Evolutionary conservation across 2,329 filamentous ascomycete species (phyloP).

Genomic region (Magnaporthiopsis rhizophila): DNA sequence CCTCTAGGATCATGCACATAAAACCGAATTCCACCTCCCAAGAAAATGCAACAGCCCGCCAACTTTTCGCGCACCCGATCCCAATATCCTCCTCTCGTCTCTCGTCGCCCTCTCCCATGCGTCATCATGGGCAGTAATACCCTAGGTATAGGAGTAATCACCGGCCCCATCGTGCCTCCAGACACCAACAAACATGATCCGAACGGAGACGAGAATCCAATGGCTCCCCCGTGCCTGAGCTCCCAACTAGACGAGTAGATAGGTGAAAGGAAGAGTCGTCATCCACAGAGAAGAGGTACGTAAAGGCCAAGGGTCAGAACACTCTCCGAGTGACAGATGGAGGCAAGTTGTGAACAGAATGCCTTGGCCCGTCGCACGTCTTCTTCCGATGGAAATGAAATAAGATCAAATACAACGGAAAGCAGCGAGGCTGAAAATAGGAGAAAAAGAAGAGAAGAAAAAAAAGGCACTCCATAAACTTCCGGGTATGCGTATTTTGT

Average conservation of each 20-base stretch:
- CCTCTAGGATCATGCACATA: conserved; percentile 7
- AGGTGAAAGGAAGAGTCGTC: too few relatives aligned
- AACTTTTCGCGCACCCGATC: not conserved
- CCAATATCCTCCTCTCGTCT: not conserved
- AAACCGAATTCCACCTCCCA: conserved; percentile 1
- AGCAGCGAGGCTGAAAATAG: not conserved
- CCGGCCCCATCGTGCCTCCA: not conserved
- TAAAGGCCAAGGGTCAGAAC: conserved; percentile 2
- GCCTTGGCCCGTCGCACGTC: not conserved
- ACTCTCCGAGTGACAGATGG: not conserved
- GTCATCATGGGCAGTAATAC: not conserved
- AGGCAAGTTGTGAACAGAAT: not conserved
- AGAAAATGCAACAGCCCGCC: not conserved
- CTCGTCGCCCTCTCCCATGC: not conserved
- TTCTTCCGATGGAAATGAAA: not conserved
- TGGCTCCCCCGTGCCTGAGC: not conserved
- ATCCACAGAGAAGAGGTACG: not conserved
- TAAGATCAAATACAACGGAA: not conserved
- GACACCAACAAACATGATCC: not conserved
- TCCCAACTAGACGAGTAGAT: not conserved
- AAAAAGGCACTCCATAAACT: conserved; percentile 3
- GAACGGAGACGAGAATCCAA: not conserved
- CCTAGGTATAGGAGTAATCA: not conserved
- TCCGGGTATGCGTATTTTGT: conserved; percentile 7
- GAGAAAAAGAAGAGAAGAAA: not conserved